Evolutionary conservation across 768 basidiomycete genomes (phyloP).

Genomic region (Tylopilus sp.): DNA sequence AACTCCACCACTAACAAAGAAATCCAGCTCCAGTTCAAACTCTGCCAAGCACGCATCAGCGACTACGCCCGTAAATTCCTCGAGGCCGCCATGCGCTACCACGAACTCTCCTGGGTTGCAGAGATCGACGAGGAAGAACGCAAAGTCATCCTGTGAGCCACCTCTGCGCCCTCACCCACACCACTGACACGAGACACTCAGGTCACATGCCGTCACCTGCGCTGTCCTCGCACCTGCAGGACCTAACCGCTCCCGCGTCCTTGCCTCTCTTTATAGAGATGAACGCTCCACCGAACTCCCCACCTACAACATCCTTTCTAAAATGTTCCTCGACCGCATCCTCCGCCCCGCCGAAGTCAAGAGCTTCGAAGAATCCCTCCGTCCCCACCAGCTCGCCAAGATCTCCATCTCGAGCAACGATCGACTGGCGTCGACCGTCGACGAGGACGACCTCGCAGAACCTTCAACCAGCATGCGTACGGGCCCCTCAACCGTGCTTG

Average conservation of each 20-base stretch:
- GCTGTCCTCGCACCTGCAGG: slow-evolving; percentile 97
- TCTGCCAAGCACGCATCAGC: slow-evolving; percentile 91
- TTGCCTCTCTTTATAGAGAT: slow-evolving; percentile 91
- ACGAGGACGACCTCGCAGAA: slow-evolving; percentile 52
- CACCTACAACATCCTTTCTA: slow-evolving; percentile 86
- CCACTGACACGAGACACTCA: slow-evolving; percentile 29
- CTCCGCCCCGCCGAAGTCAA: slow-evolving; percentile 86
- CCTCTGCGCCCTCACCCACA: too few species aligned
- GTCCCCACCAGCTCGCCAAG: slow-evolving; percentile 92
- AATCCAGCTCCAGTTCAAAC: slow-evolving; percentile 80
- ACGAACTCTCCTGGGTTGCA: slow-evolving; percentile 88
- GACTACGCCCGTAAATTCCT: slow-evolving; percentile 91
- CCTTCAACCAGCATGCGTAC: slow-evolving; percentile 70
- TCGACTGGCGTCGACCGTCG: slow-evolving; percentile 63
- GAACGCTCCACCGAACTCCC: slow-evolving; percentile 81
- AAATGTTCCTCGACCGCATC: slow-evolving; percentile 99
- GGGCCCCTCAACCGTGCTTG: slow-evolving; percentile 92
- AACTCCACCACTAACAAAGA: slow-evolving; percentile 78
- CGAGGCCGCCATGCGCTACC: slow-evolving; percentile 91
- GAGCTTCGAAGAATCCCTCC: slow-evolving; percentile 83
- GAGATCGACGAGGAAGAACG: slow-evolving; percentile 95
- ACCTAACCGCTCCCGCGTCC: slow-evolving; percentile 88
- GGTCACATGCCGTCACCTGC: slow-evolving; percentile 90
- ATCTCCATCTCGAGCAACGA: slow-evolving; percentile 84
- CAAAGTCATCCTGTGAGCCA: slow-evolving; percentile 79